These are phyloP conservation scores for Colletotrichum karsti DNA, from an alignment of 2,329 filamentous ascomycete species.

Conservation along the genomic window DNA sequence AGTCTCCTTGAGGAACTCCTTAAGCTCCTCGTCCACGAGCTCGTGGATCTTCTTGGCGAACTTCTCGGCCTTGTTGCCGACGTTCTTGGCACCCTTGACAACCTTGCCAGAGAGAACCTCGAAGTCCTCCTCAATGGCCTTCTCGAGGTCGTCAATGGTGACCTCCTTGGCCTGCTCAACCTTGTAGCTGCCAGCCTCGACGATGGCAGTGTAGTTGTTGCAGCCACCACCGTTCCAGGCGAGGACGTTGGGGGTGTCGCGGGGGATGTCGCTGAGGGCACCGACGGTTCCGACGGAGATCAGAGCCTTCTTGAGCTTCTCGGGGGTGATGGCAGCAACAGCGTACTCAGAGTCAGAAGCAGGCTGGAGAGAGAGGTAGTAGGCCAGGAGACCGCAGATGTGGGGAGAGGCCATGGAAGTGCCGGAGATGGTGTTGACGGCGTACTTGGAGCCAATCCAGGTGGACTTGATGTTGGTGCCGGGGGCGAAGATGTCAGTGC, in stretches of 20 bases:
- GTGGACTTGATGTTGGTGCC: conserved; percentile 97
- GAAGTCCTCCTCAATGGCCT: conserved; percentile 69
- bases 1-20: conserved; percentile 66
- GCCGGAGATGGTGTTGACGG: conserved; percentile 98
- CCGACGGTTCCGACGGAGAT: conserved; percentile 83
- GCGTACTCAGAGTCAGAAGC: conserved; percentile 89
- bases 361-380: conserved; percentile 97
- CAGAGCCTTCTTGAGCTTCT: conserved; percentile 91
- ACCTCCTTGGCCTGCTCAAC: conserved; percentile 55
- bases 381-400: conserved; percentile 94
- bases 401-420: conserved; percentile 99
- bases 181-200: conserved; percentile 77
- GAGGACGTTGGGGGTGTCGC: conserved; percentile 90
- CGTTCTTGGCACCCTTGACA: conserved; percentile 59
- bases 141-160: conserved; percentile 67
- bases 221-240: conserved; percentile 98
- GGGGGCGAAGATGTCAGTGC: conserved; percentile 98
- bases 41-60: conserved; percentile 71
- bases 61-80: conserved; percentile 67
- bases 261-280: conserved; percentile 82
- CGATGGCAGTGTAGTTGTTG: conserved; percentile 87
- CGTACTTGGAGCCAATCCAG: conserved; percentile 97
- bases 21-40: conserved; percentile 68
- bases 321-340: conserved; percentile 87
- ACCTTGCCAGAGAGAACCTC: conserved; percentile 66